Evolutionary conservation across 2,329 filamentous ascomycete genomes (phyloP).

Genomic region (Fusarium irregulare): DNA sequence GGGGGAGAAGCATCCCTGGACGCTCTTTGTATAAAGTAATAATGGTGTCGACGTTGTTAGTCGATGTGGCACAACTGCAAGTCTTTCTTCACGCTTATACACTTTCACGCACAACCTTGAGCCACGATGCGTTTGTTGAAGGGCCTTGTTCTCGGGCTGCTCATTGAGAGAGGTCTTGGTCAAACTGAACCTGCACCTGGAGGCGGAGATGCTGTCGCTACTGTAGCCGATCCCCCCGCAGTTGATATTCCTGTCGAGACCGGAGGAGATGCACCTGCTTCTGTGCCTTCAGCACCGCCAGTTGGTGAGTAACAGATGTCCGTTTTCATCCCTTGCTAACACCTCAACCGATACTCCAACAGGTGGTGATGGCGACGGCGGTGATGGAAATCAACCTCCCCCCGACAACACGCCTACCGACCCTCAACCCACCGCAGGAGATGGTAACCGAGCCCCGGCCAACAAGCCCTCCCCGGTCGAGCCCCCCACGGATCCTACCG

Average conservation of each 20-base stretch:
- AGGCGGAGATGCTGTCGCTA: neutral
- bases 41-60: accelerated
- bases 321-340: neutral
- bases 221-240: neutral
- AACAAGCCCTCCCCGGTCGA: neutral
- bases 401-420: neutral
- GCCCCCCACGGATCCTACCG: neutral
- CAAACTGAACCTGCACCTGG: neutral
- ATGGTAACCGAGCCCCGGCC: neutral
- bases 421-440: neutral
- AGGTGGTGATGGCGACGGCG: neutral
- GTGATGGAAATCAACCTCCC: neutral
- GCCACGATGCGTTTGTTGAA: conserved; percentile 4
- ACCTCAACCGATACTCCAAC: neutral
- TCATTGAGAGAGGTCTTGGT: neutral
- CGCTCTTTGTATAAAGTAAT: neutral
- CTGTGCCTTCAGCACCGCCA: neutral
- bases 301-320: neutral
- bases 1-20: neutral
- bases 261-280: neutral
- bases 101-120: neutral
- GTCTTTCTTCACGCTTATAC: neutral
- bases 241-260: conserved; percentile 1
- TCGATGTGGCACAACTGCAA: neutral
- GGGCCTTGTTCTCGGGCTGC: neutral